Evolutionary conservation across 768 basidiomycete genomes (phyloP).

Genomic region (Piloderma croceum): DNA sequence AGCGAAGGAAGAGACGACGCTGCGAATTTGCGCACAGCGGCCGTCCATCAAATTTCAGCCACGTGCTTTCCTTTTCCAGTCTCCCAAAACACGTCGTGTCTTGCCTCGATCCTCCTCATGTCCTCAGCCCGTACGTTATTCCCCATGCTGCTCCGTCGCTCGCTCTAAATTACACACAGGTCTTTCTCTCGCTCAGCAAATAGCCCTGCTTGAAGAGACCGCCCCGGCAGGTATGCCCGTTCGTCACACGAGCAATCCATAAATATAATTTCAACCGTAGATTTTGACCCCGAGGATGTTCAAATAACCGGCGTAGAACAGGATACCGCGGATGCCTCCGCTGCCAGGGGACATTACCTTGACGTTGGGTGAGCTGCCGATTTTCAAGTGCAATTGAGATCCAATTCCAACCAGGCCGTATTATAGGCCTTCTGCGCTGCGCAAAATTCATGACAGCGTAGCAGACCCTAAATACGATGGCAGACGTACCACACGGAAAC

Average conservation of each 20-base stretch:
- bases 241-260: constrained; percentile 3
- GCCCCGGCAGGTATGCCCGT: constrained; percentile 55
- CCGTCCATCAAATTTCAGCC: too few relatives aligned
- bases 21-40: too few relatives aligned
- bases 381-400: not conserved
- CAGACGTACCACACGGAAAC: constrained; percentile 54
- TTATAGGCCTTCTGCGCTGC: constrained; percentile 61
- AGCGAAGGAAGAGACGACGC: not conserved
- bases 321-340: constrained; percentile 34
- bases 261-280: constrained; percentile 29
- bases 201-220: constrained; percentile 71
- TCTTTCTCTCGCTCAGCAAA: constrained; percentile 70
- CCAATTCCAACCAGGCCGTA: constrained; percentile 2
- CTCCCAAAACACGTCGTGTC: too few relatives aligned
- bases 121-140: not conserved
- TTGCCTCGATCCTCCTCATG: too few relatives aligned
- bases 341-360: constrained; percentile 71
- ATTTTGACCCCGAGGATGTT: constrained; percentile 71
- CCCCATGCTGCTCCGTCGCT: not conserved
- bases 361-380: constrained; percentile 64
- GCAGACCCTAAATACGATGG: constrained; percentile 79
- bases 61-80: too few relatives aligned
- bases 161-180: constrained; percentile 21
- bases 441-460: constrained; percentile 58
- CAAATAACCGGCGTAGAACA: constrained; percentile 40